Evolutionary conservation across 2,329 filamentous ascomycete species (phyloP).

Genomic region (Dactylellina sp.): DNA sequence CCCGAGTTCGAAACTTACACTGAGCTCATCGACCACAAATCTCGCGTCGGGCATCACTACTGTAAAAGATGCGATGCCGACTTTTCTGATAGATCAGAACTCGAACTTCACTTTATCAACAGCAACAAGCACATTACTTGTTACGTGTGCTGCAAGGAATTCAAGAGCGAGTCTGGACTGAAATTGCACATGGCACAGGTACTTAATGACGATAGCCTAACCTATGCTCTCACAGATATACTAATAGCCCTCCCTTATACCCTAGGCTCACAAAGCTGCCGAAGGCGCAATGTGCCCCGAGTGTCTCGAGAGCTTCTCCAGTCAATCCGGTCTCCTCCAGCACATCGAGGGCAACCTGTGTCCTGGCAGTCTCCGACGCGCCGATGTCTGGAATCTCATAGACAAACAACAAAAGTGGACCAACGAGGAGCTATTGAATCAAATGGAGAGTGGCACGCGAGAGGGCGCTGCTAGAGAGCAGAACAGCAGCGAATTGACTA

Average conservation of each 20-base stretch:
- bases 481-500: constrained; percentile 9
- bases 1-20: constrained; percentile 39
- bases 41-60: constrained; percentile 49
- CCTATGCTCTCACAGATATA: not conserved
- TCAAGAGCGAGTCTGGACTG: constrained; percentile 56
- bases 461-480: not conserved
- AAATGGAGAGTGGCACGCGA: constrained; percentile 3
- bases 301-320: constrained; percentile 54
- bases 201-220: constrained; percentile 1
- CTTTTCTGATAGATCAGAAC: constrained; percentile 36
- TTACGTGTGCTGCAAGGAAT: constrained; percentile 57
- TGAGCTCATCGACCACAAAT: constrained; percentile 56
- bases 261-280: constrained; percentile 53
- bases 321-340: constrained; percentile 58
- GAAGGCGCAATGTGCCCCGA: constrained; percentile 51
- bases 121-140: constrained; percentile 59
- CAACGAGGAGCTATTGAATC: constrained; percentile 14
- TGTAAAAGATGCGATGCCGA: constrained; percentile 58
- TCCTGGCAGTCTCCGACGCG: constrained; percentile 40
- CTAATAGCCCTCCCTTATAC: not conserved
- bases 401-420: constrained; percentile 12
- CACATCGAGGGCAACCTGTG: constrained; percentile 59
- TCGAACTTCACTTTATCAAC: constrained; percentile 56
- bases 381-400: constrained; percentile 20
- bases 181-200: constrained; percentile 57